phyloP scores from a whole-genome alignment of 306 rosid species.

The Lathyrus sativus region DNA sequence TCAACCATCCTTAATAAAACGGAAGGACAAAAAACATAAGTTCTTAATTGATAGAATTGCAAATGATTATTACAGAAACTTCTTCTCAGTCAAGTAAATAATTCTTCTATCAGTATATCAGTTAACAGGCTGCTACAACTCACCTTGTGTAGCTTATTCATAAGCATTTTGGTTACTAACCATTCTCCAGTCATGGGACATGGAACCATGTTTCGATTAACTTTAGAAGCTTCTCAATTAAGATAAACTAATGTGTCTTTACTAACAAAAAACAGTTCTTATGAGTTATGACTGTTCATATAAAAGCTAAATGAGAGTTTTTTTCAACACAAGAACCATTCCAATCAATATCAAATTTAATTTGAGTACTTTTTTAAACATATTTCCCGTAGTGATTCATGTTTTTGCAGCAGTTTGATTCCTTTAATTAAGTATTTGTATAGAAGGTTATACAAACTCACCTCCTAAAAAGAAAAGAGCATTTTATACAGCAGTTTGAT shows the following conservation, averaged over 20 bases:
- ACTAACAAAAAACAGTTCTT: not conserved
- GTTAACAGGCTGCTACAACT: conserved; percentile 2
- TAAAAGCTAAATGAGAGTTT: not conserved
- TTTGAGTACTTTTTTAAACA: too few species aligned
- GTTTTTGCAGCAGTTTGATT: not conserved
- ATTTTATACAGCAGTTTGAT: not conserved
- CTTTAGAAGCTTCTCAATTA: not conserved
- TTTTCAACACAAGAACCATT: not conserved
- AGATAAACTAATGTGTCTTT: not conserved
- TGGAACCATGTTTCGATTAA: not conserved
- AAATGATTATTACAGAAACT: conserved; percentile 9
- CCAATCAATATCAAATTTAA: too few species aligned
- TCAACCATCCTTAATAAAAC: conserved; percentile 12
- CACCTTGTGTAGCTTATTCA: conserved; percentile 15
- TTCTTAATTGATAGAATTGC: conserved; percentile 1
- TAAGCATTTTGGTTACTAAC: not conserved
- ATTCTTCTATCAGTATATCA: not conserved
- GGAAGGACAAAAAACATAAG: not conserved
- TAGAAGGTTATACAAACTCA: not conserved
- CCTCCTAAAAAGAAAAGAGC: not conserved
- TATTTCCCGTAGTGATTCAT: too few species aligned
- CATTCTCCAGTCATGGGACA: not conserved
- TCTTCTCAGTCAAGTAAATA: not conserved
- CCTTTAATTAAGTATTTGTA: not conserved
- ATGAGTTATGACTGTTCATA: not conserved